These are phyloP conservation scores for Penicillium sp. DNA, from an alignment of 2,329 filamentous ascomycete genomes.

Conservation along the genomic window DNA sequence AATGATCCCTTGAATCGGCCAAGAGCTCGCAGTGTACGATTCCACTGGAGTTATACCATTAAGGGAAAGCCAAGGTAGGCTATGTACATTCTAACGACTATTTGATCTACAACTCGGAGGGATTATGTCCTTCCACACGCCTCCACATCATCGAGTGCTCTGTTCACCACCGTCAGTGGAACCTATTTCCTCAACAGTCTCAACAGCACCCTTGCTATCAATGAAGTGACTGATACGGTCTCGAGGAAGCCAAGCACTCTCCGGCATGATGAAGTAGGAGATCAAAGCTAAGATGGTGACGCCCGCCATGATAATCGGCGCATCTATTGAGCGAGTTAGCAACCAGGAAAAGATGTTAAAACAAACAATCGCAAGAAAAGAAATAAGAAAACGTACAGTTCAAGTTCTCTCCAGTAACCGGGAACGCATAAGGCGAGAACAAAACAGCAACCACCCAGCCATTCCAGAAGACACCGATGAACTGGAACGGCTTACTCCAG, in stretches of 20 bases:
- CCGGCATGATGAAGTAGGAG: slow-evolving; percentile 50
- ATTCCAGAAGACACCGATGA: slow-evolving; percentile 50
- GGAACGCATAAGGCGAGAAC: slow-evolving; percentile 48
- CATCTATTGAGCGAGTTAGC: slow-evolving; percentile 33
- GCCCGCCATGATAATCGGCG: slow-evolving; percentile 51
- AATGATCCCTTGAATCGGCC: too few relatives aligned
- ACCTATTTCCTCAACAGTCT: slow-evolving; percentile 30
- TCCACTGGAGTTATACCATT: too few relatives aligned
- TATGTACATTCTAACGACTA: background rate
- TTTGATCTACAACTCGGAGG: background rate
- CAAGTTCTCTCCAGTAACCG: slow-evolving; percentile 43
- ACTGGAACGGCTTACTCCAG: slow-evolving; percentile 48
- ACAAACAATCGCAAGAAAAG: background rate
- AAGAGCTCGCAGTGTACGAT: too few relatives aligned
- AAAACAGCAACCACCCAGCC: slow-evolving; percentile 50
- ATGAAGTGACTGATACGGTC: slow-evolving; percentile 46
- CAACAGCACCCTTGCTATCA: slow-evolving; percentile 35
- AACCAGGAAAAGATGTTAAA: background rate
- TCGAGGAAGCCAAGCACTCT: slow-evolving; percentile 47
- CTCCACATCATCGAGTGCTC: slow-evolving; percentile 11
- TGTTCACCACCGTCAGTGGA: slow-evolving; percentile 2
- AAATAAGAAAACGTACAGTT: slow-evolving; percentile 44
- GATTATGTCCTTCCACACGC: background rate
- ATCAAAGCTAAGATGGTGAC: slow-evolving; percentile 50
- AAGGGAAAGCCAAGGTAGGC: too few relatives aligned